Conservation (phyloP, 2,329 filamentous ascomycete species). For the Sporothrix sp. region DNA sequence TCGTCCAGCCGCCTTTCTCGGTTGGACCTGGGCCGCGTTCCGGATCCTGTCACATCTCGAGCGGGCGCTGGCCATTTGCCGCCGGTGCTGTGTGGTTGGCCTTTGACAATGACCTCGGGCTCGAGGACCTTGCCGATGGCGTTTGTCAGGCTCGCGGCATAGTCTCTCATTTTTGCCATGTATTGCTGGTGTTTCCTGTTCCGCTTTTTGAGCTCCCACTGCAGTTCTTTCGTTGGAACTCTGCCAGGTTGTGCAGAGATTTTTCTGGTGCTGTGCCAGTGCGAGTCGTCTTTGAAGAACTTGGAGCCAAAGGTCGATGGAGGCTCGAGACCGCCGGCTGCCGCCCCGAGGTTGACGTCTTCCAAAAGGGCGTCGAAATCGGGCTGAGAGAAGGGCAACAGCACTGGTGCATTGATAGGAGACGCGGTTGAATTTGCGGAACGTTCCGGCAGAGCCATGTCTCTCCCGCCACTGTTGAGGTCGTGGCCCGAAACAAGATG, state of each 20-base stretch:
- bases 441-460: too few relatives aligned
- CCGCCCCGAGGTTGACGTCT: slow-evolving; percentile 27
- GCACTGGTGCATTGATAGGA: slow-evolving; percentile 10
- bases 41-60: too few relatives aligned
- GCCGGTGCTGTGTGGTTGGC: not conserved
- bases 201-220: too few relatives aligned
- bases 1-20: too few relatives aligned
- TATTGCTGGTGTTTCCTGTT: slow-evolving; percentile 44
- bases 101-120: slow-evolving; percentile 52
- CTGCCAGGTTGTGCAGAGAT: not conserved
- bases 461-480: too few relatives aligned
- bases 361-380: slow-evolving; percentile 37
- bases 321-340: slow-evolving; percentile 17
- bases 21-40: too few relatives aligned
- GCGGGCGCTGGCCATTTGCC: too few relatives aligned
- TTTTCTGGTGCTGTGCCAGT: not conserved
- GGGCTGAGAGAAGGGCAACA: slow-evolving; percentile 39
- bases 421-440: too few relatives aligned
- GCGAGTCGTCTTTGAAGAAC: not conserved
- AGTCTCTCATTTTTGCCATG: slow-evolving; percentile 57
- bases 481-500: not conserved
- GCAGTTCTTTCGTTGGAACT: too few relatives aligned
- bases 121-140: slow-evolving; percentile 51
- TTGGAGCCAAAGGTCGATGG: not conserved
- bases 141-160: slow-evolving; percentile 61